Evolutionary conservation across 1,284 basidiomycete species (phyloP).

Genomic region (Ustilago vetiveriae): DNA sequence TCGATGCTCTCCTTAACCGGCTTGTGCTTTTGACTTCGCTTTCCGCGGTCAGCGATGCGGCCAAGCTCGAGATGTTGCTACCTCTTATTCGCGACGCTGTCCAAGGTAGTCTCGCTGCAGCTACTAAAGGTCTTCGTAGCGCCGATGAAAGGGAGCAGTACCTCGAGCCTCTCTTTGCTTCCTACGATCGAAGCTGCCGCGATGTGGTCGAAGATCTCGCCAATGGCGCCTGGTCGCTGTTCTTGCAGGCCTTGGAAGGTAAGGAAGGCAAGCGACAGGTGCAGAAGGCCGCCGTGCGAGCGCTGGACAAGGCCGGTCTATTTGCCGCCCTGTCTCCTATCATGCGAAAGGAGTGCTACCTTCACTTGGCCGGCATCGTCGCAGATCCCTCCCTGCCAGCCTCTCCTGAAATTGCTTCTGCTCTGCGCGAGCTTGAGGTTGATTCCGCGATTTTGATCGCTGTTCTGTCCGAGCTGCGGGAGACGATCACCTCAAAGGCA

Average conservation of each 20-base stretch:
- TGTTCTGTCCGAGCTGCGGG: slow-evolving; percentile 73
- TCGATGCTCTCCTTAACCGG: slow-evolving; percentile 72
- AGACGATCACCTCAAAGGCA: slow-evolving; percentile 69
- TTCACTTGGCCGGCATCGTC: slow-evolving; percentile 68
- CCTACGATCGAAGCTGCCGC: slow-evolving; percentile 70
- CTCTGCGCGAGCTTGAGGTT: slow-evolving; percentile 49
- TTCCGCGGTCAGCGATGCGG: slow-evolving; percentile 73
- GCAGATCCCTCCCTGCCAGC: slow-evolving; percentile 40
- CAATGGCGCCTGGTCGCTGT: slow-evolving; percentile 49
- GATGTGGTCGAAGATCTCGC: slow-evolving; percentile 72
- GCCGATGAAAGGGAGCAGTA: slow-evolving; percentile 64
- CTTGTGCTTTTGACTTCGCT: slow-evolving; percentile 74
- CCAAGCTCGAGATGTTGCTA: slow-evolving; percentile 75
- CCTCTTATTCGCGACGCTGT: slow-evolving; percentile 73
- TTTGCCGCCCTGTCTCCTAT: slow-evolving; percentile 72
- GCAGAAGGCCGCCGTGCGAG: slow-evolving; percentile 52
- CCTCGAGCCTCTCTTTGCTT: slow-evolving; percentile 71
- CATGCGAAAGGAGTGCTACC: slow-evolving; percentile 73
- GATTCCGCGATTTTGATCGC: slow-evolving; percentile 71
- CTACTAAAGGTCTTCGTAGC: slow-evolving; percentile 15
- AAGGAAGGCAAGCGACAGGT: slow-evolving; percentile 26
- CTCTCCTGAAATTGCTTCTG: slow-evolving; percentile 37
- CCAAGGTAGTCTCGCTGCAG: slow-evolving; percentile 3
- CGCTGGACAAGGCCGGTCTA: slow-evolving; percentile 71
- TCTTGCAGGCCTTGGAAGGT: slow-evolving; percentile 29